phyloP scores from a whole-genome alignment of 768 basidiomycete genomes.

The Kockovaella imperatae region DNA sequence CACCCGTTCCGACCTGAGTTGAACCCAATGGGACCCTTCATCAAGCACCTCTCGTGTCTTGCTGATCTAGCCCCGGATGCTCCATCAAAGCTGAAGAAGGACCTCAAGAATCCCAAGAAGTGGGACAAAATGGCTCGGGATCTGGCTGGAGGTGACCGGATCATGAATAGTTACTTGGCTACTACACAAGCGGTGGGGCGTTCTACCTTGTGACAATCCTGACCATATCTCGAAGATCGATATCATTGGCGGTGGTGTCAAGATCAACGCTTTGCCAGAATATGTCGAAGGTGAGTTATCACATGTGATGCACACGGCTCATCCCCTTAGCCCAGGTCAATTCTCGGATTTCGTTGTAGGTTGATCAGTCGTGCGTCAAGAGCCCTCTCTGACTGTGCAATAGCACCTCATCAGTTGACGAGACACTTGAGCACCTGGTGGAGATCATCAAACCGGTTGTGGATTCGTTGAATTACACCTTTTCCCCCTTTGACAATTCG shows the following conservation, averaged over 20 bases:
- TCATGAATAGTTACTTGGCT: constrained; percentile 34
- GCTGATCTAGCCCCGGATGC: constrained; percentile 58
- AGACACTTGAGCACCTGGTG: constrained; percentile 31
- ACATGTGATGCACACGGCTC: background rate
- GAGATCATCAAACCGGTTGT: constrained; percentile 33
- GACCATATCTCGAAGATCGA: too few species aligned
- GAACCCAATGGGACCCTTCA: constrained; percentile 28
- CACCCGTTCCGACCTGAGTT: constrained; percentile 51
- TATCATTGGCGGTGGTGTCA: constrained; percentile 50
- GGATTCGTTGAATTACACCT: constrained; percentile 29
- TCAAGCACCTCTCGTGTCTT: constrained; percentile 56
- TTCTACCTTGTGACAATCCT: too few species aligned
- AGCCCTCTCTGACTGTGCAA: background rate
- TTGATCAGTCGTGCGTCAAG: background rate
- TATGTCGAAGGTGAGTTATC: constrained; percentile 22
- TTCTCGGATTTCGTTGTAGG: constrained; percentile 44
- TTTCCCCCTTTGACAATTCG: constrained; percentile 24
- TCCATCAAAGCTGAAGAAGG: constrained; percentile 50
- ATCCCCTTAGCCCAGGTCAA: constrained; percentile 38
- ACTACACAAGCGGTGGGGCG: constrained; percentile 69
- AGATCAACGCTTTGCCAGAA: constrained; percentile 74
- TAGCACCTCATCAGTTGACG: constrained; percentile 42
- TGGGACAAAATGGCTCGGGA: constrained; percentile 50
- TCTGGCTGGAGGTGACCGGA: constrained; percentile 39
- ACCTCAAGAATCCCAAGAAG: constrained; percentile 27